Base-by-base conservation (phyloP, 2,329 filamentous ascomycete species). In the Ophiostoma montium region DNA sequence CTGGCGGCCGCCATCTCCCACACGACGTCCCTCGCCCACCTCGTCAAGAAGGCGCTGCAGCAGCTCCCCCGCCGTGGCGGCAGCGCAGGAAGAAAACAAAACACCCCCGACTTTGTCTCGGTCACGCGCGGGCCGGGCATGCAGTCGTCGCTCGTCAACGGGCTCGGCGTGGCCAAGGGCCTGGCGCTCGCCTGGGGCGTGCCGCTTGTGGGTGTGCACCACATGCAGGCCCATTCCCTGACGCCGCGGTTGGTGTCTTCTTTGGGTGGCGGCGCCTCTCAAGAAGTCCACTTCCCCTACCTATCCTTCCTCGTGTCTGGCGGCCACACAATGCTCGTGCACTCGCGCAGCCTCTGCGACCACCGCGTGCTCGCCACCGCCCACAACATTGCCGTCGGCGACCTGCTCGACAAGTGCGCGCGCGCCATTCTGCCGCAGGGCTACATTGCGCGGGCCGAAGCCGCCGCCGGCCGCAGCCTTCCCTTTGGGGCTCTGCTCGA, bases 171-270 rank as follows among this genome's bases (percentile, higher is more conserved):
- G 19, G 92, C 87, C 16, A 96, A 96, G 65, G 92, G 88, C 0
- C 72, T 96, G 18, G 80, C 89, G 0, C 71, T 85, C 18, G 88
- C 86, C 35, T 94, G 86, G 86, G 74, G 80, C 55, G 74, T 88
- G 35, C 89, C 90, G 3, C 68, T 96, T 31, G 63, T 96, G 1
- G 92, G 80, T 1, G 85, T 95, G 1, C 85, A 98, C 63, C 92
- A 98, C 64, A 96, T 98, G 92, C 89, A 95, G 63, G 92, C 89
- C 11, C 92, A 98, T 64, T 84, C 92, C 16, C 68, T 98, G 54
- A 96, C 92, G 16, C 85, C 90, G 15, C 75, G 87, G 10, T 74
- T 98, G 38, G 80, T 82, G 4, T 67, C 70, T 31, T 84, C 84
- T 52, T 18, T 54, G 53, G 27, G 21, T 13, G 21, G 21, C n/a